A percentile compares a stretch with the other conserved stretches of the same genome.
Conservation (phyloP, 2,329 filamentous ascomycete species). For the Fusarium sp. region DNA sequence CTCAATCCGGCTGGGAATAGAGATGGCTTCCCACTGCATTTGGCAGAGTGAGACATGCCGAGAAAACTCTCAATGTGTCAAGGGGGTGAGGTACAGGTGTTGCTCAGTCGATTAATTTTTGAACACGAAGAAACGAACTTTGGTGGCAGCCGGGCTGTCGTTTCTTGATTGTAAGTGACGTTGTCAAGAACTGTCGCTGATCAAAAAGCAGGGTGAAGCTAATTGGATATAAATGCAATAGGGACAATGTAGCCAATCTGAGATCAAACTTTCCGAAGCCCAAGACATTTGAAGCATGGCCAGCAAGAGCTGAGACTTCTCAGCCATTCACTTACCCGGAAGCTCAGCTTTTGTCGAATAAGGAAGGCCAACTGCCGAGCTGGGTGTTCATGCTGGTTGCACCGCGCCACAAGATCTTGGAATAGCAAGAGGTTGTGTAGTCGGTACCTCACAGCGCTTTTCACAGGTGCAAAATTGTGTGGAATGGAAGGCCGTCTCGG, state of each 20-base stretch:
- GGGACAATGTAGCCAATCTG: background rate
- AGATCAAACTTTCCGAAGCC: background rate
- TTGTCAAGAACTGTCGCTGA: background rate
- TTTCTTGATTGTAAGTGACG: background rate
- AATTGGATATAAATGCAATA: background rate
- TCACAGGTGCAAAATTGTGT: background rate
- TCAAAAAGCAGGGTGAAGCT: background rate
- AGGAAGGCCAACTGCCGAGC: slow-evolving; percentile 12
- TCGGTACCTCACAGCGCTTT: background rate
- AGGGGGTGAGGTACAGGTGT: background rate
- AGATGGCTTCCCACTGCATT: background rate
- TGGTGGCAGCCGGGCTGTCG: background rate
- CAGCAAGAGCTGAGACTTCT: background rate
- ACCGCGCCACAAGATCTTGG: background rate
- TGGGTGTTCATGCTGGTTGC: slow-evolving; percentile 23
- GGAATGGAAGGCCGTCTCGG: background rate
- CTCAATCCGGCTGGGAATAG: background rate
- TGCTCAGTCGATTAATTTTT: background rate
- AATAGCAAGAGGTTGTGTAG: background rate
- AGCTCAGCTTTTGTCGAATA: slow-evolving; percentile 22
- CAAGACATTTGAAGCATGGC: background rate
- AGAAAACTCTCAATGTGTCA: background rate
- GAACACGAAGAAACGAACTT: background rate
- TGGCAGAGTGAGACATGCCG: background rate
- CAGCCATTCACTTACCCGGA: slow-evolving; percentile 9